Evolutionary conservation across 441 rosid genomes (phyloP).

Genomic region (Corymbia calophylla): DNA sequence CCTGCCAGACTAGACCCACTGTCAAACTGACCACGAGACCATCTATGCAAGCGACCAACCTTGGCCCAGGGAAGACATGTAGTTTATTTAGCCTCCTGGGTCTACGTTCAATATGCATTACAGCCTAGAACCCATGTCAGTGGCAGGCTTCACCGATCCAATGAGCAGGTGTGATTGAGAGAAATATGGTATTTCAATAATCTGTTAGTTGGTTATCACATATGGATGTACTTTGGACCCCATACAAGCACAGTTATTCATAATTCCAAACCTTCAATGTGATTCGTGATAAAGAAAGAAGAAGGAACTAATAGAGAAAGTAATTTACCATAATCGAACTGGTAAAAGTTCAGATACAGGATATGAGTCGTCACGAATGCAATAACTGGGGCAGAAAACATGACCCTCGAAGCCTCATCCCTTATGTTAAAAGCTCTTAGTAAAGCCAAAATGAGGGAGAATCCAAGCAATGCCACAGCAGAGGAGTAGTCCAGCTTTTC

Average conservation of each 20-base stretch:
- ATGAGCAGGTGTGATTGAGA: background rate
- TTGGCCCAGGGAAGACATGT: background rate
- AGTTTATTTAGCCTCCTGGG: background rate
- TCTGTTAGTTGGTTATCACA: background rate
- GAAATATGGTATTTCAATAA: background rate
- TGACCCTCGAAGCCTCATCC: conserved; percentile 81
- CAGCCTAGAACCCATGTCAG: background rate
- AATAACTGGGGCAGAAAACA: conserved; percentile 85
- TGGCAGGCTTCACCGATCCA: background rate
- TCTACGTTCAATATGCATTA: background rate
- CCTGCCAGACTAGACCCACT: background rate
- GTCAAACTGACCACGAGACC: background rate
- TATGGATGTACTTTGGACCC: background rate
- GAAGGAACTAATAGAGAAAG: background rate
- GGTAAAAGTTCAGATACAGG: conserved; percentile 67
- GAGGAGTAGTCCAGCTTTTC: conserved; percentile 89
- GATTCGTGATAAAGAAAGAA: background rate
- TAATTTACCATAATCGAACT: conserved; percentile 67
- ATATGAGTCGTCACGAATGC: conserved; percentile 86
- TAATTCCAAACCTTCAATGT: background rate
- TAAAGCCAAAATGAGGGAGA: conserved; percentile 67
- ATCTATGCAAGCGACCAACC: background rate
- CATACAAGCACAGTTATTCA: background rate
- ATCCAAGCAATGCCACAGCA: conserved; percentile 79
- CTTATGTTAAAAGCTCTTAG: conserved; percentile 59